Conservation (phyloP, 2,329 filamentous ascomycete species). For the Rhynchosporium secalis region DNA sequence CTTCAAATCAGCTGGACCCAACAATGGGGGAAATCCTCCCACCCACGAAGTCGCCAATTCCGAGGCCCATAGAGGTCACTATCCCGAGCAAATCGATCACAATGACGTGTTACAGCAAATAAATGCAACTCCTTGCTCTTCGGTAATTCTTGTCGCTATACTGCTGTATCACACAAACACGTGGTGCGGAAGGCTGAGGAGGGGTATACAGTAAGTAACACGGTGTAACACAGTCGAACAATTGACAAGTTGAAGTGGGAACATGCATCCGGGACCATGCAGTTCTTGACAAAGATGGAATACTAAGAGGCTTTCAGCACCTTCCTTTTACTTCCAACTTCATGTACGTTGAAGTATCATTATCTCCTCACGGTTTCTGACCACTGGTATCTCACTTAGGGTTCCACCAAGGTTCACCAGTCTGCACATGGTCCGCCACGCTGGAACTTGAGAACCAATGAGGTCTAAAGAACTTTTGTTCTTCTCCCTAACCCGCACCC, state of each 20-base stretch:
- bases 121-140: neutral
- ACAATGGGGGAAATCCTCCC: neutral
- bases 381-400: conserved; percentile 1
- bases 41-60: neutral
- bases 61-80: neutral
- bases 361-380: conserved; percentile 2
- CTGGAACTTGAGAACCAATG: conserved; percentile 4
- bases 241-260: conserved; percentile 1
- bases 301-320: neutral
- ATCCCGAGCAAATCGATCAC: neutral
- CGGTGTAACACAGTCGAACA: neutral
- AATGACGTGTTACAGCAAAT: neutral
- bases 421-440: conserved; percentile 5
- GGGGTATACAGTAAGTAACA: neutral
- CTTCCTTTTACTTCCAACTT: neutral
- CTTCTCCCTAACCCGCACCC: neutral
- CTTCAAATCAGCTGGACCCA: neutral
- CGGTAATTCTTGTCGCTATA: neutral
- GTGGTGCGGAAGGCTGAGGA: conserved; percentile 3
- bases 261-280: neutral
- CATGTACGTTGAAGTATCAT: neutral
- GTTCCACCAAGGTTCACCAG: conserved; percentile 4
- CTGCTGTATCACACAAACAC: neutral
- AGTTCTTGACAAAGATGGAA: neutral
- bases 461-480: neutral